Percentiles rank a stretch among this genome's conserved stretches.
phyloP scores from a whole-genome alignment of 495 filamentous ascomycete species.

The Xylaria curta region DNA sequence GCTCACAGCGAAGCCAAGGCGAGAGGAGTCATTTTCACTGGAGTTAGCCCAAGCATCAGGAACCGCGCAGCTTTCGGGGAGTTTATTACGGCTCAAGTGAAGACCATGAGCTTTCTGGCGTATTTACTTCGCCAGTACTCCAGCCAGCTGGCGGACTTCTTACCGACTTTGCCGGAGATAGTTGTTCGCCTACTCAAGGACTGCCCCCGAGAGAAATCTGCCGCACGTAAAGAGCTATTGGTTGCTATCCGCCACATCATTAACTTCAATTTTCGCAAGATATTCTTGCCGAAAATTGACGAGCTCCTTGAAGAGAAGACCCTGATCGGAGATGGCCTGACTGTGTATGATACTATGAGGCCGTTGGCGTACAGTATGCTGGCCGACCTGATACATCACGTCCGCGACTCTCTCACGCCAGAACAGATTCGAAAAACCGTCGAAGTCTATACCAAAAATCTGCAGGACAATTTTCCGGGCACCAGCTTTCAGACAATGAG shows the following conservation, averaged over 20 bases:
- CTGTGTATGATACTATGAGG: constrained; percentile 95
- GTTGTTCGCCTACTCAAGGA: constrained; percentile 92
- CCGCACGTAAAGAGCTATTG: constrained; percentile 90
- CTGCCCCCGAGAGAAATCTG: constrained; percentile 91
- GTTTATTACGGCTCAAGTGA: constrained; percentile 96
- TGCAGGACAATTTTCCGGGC: constrained; percentile 94
- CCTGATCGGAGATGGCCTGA: constrained; percentile 92
- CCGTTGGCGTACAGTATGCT: constrained; percentile 98
- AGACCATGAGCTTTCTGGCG: constrained; percentile 98
- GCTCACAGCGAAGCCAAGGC: constrained; percentile 83
- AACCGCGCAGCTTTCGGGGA: constrained; percentile 95
- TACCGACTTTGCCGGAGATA: constrained; percentile 85
- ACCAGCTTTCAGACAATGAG: constrained; percentile 99
- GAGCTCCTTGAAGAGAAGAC: constrained; percentile 93
- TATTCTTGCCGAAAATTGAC: constrained; percentile 93
- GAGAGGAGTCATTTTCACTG: constrained; percentile 82
- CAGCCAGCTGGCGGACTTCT: constrained; percentile 85
- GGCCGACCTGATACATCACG: constrained; percentile 96
- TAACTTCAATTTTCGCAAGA: constrained; percentile 97
- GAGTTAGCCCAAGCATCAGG: constrained; percentile 91
- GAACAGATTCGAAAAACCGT: constrained; percentile 95
- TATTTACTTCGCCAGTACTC: constrained; percentile 91
- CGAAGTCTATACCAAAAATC: constrained; percentile 94
- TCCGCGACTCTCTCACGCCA: constrained; percentile 79
- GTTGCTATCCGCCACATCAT: constrained; percentile 98